Percentiles rank a stretch among this genome's conserved stretches.
phyloP scores from a whole-genome alignment of 768 basidiomycete genomes.

The Phaeolepiota aurea region DNA sequence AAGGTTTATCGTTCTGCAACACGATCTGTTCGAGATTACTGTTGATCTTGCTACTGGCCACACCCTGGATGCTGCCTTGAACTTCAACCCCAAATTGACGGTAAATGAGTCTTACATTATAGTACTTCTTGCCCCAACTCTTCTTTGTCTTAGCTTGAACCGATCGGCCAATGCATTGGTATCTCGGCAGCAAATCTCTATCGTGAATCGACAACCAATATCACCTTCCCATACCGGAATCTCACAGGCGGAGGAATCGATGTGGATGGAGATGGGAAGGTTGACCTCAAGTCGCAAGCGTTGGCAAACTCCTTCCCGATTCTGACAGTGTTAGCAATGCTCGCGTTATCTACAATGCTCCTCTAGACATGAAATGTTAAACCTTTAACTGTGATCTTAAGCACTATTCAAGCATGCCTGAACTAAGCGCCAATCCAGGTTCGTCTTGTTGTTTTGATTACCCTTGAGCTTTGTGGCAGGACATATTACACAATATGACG shows the following conservation, averaged over 20 bases:
- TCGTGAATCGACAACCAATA: conserved; percentile 73
- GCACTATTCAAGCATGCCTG: no score
- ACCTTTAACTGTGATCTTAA: no score
- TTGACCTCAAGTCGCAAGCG: conserved; percentile 13
- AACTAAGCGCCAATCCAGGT: no score
- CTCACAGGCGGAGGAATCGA: conserved; percentile 26
- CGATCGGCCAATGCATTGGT: conserved; percentile 72
- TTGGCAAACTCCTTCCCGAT: not conserved
- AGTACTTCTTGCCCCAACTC: not conserved
- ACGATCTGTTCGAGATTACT: conserved; percentile 78
- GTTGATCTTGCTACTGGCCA: conserved; percentile 89
- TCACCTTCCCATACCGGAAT: conserved; percentile 49
- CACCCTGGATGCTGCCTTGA: conserved; percentile 69
- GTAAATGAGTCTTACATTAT: conserved; percentile 22
- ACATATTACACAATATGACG: no score
- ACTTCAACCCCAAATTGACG: conserved; percentile 53
- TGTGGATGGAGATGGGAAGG: conserved; percentile 28
- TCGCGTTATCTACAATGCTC: not conserved
- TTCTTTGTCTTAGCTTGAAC: conserved; percentile 39
- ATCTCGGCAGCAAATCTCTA: conserved; percentile 65
- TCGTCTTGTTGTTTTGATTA: no score
- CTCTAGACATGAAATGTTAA: no score
- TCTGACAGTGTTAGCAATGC: not conserved
- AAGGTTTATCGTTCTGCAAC: conserved; percentile 84
- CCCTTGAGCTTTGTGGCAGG: no score